A percentile compares a stretch with the other conserved stretches of the same genome.
phyloP scores from a whole-genome alignment of 495 filamentous ascomycete genomes.

The Penicillium alfredii region DNA sequence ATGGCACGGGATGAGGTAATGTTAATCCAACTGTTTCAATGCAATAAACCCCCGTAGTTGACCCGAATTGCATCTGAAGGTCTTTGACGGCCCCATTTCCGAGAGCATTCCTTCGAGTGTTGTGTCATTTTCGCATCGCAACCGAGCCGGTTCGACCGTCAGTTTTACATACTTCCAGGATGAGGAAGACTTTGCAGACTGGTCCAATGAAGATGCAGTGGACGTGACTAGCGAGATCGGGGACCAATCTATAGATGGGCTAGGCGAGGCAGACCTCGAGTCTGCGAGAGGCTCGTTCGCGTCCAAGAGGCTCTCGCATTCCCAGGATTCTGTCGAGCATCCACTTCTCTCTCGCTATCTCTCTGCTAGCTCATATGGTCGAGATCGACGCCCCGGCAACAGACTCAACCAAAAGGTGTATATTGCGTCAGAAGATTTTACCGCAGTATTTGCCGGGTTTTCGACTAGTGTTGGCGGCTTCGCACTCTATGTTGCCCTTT shows the following conservation, averaged over 20 bases:
- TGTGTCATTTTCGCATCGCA: slow-evolving; percentile 78
- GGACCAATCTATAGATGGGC: slow-evolving; percentile 32
- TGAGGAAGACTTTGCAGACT: slow-evolving; percentile 47
- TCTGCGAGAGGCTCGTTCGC: slow-evolving; percentile 29
- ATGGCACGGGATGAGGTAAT: slow-evolving; percentile 93
- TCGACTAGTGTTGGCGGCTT: slow-evolving; percentile 65
- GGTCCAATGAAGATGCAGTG: slow-evolving; percentile 47
- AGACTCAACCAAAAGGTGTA: slow-evolving; percentile 82
- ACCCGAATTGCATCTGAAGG: slow-evolving; percentile 49
- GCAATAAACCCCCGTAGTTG: slow-evolving; percentile 1
- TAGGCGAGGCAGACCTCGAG: slow-evolving; percentile 27
- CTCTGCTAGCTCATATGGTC: slow-evolving; percentile 51
- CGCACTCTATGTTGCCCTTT: slow-evolving; percentile 61
- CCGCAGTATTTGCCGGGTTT: slow-evolving; percentile 87
- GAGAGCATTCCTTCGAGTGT: slow-evolving; percentile 91
- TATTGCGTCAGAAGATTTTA: slow-evolving; percentile 88
- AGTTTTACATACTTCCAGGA: slow-evolving; percentile 85
- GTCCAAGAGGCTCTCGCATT: slow-evolving; percentile 52
- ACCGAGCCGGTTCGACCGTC: slow-evolving; percentile 71
- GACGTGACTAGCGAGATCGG: slow-evolving; percentile 51
- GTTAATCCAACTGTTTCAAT: not conserved
- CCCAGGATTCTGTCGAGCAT: slow-evolving; percentile 58
- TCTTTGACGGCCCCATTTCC: slow-evolving; percentile 89
- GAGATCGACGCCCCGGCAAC: slow-evolving; percentile 48
- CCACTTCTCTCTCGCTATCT: slow-evolving; percentile 64